A percentile compares a stretch with the other conserved stretches of the same genome.
These are phyloP conservation scores for Candida orba DNA, from an alignment of 805 yeast species.

Conservation along the genomic window DNA sequence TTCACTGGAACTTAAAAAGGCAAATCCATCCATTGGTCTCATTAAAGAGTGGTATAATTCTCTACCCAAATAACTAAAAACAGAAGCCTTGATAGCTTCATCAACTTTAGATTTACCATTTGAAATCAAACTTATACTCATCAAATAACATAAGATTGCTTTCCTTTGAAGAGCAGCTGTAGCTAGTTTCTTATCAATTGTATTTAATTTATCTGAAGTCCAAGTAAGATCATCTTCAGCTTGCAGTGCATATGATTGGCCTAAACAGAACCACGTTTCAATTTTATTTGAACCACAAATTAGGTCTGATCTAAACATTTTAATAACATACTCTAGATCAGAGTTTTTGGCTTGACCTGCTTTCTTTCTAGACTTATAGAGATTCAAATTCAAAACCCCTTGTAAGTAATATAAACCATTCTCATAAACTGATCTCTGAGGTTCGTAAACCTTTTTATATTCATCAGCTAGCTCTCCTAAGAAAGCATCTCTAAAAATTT, in stretches of 20 bases:
- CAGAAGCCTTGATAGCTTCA: constrained; percentile 31
- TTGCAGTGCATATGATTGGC: constrained; percentile 66
- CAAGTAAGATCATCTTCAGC: constrained; percentile 90
- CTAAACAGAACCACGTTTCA: constrained; percentile 84
- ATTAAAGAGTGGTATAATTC: constrained; percentile 39
- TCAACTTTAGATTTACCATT: constrained; percentile 16
- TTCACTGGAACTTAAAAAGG: constrained; percentile 31
- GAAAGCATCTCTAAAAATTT: constrained; percentile 42
- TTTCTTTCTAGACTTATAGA: constrained; percentile 62
- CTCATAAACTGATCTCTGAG: constrained; percentile 31
- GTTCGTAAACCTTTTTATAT: constrained; percentile 26
- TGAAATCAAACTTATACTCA: constrained; percentile 51
- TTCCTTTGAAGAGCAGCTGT: constrained; percentile 64
- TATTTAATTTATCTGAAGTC: constrained; percentile 77
- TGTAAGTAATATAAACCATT: constrained; percentile 63
- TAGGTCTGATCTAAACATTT: constrained; percentile 59
- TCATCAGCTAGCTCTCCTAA: constrained; percentile 37
- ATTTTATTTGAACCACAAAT: constrained; percentile 57
- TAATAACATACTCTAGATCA: constrained; percentile 69
- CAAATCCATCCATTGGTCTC: constrained; percentile 58
- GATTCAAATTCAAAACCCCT: constrained; percentile 60
- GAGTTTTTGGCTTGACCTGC: constrained; percentile 75
- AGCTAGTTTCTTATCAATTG: constrained; percentile 47
- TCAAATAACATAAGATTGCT: constrained; percentile 63
- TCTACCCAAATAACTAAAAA: constrained; percentile 50